Conservation (phyloP, 352 stramenopile genomes). For the Phytophthora capsici region DNA sequence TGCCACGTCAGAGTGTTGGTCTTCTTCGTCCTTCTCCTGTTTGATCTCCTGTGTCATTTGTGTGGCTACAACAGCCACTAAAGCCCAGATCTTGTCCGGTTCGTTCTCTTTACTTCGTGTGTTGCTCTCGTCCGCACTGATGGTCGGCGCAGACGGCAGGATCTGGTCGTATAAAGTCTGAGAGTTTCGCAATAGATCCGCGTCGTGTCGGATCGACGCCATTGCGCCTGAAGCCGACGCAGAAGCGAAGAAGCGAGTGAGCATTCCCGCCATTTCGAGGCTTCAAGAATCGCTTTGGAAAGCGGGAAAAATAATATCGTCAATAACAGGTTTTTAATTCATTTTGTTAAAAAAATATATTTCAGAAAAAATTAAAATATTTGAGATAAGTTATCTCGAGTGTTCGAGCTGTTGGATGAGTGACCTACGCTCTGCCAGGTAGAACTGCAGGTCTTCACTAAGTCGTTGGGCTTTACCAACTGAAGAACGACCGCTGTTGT, state of each 20-base stretch:
- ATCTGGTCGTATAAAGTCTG: conserved; percentile 57
- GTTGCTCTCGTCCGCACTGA: conserved; percentile 29
- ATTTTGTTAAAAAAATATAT: background rate
- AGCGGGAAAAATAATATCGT: conserved; percentile 19
- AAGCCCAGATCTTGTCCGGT: conserved; percentile 46
- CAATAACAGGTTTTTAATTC: conserved; percentile 1
- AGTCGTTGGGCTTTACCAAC: conserved; percentile 21
- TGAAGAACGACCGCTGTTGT: background rate
- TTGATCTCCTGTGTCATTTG: conserved; percentile 50
- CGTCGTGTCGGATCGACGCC: conserved; percentile 32
- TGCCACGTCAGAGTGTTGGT: background rate
- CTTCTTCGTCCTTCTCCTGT: conserved; percentile 27
- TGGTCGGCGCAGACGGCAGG: conserved; percentile 20
- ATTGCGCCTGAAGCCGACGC: conserved; percentile 20
- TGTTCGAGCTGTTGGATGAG: conserved; percentile 31
- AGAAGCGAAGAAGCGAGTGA: conserved; percentile 30
- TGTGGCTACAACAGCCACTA: conserved; percentile 57
- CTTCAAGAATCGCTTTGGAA: conserved; percentile 25
- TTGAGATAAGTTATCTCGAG: conserved; percentile 9
- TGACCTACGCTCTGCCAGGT: conserved; percentile 22
- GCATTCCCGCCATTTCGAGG: conserved; percentile 53
- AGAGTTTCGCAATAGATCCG: conserved; percentile 33
- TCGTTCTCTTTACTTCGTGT: conserved; percentile 26
- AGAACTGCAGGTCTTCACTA: conserved; percentile 27
- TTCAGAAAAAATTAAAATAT: background rate